Percentiles rank a stretch among this genome's conserved stretches.
Evolutionary conservation across 78 protist genomes (phyloP).

Genomic region (Isochrysis galbana): DNA sequence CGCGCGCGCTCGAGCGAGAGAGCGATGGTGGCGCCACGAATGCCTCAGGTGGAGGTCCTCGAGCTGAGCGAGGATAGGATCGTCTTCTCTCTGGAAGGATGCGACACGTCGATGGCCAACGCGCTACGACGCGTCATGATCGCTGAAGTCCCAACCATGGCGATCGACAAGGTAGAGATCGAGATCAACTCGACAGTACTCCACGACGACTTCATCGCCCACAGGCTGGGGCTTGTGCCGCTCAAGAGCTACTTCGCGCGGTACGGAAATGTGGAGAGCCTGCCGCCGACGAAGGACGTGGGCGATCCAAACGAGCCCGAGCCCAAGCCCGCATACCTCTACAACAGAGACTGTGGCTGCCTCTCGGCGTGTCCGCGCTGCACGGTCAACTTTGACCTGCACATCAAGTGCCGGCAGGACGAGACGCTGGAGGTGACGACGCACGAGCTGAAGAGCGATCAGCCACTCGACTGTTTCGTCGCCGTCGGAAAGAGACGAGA

Average conservation of each 20-base stretch:
- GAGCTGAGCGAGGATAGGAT: background rate
- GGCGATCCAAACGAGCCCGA: too few relatives aligned
- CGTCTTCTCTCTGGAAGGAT: background rate
- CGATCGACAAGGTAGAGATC: slow-evolving; percentile 81
- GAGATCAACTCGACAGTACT: slow-evolving; percentile 74
- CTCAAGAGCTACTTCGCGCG: slow-evolving; percentile 27
- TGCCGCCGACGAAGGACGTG: background rate
- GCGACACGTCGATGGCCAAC: slow-evolving; percentile 48
- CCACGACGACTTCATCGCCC: slow-evolving; percentile 87
- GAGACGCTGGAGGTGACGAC: slow-evolving; percentile 29
- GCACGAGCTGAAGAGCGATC: background rate
- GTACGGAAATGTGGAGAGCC: background rate
- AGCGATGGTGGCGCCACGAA: too few relatives aligned
- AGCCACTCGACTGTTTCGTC: background rate
- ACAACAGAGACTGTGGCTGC: slow-evolving; percentile 60
- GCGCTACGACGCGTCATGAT: slow-evolving; percentile 78
- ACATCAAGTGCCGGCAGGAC: slow-evolving; percentile 14
- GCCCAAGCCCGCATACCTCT: background rate
- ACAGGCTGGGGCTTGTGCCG: slow-evolving; percentile 90
- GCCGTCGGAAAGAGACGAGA: background rate
- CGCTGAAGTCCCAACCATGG: slow-evolving; percentile 88
- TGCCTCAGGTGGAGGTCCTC: background rate
- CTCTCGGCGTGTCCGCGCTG: slow-evolving; percentile 61
- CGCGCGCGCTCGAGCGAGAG: too few relatives aligned
- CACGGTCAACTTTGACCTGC: slow-evolving; percentile 59